A percentile compares a stretch with the other conserved stretches of the same genome.
phyloP scores from a whole-genome alignment of 1,284 basidiomycete genomes.

The Apiotrichum brassicae region DNA sequence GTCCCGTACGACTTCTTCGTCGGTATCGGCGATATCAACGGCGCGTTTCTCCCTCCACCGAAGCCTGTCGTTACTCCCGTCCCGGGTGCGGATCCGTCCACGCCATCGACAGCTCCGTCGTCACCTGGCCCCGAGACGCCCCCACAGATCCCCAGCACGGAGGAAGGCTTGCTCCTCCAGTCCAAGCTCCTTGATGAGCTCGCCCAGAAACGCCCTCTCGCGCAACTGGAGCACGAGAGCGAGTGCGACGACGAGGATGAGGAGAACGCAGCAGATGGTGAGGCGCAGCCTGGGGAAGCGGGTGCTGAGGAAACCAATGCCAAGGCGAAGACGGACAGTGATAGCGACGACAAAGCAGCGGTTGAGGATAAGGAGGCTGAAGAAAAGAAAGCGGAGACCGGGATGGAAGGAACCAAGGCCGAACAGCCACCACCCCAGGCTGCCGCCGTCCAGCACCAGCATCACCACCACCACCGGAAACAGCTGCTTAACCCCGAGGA shows the following conservation, averaged over 20 bases:
- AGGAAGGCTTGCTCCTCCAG: slow-evolving; percentile 40
- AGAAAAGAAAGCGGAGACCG: neutral
- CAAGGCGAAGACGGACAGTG: neutral
- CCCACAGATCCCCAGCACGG: slow-evolving; percentile 18
- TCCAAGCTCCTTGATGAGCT: slow-evolving; percentile 71
- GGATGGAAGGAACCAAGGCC: neutral
- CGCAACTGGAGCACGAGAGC: slow-evolving; percentile 73
- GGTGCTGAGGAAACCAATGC: neutral
- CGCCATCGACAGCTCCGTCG: slow-evolving; percentile 1
- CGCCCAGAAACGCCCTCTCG: slow-evolving; percentile 75
- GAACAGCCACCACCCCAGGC: neutral
- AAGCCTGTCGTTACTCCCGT: slow-evolving; percentile 11
- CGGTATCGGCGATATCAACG: slow-evolving; percentile 98
- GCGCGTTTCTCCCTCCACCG: slow-evolving; percentile 60
- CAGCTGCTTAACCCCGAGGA: slow-evolving; percentile 81
- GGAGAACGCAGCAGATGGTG: slow-evolving; percentile 48
- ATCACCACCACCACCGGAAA: slow-evolving; percentile 20
- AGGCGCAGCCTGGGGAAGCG: slow-evolving; percentile 21
- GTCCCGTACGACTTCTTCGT: slow-evolving; percentile 97
- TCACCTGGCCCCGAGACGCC: slow-evolving; percentile 15
- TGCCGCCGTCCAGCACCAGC: slow-evolving; percentile 8
- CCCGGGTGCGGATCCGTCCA: neutral
- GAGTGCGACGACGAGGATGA: slow-evolving; percentile 13
- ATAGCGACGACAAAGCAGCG: neutral
- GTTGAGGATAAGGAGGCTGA: too few species aligned